Evolutionary conservation across 257 asterid genomes (phyloP).

Genomic region (Solanum sparsipilum): DNA sequence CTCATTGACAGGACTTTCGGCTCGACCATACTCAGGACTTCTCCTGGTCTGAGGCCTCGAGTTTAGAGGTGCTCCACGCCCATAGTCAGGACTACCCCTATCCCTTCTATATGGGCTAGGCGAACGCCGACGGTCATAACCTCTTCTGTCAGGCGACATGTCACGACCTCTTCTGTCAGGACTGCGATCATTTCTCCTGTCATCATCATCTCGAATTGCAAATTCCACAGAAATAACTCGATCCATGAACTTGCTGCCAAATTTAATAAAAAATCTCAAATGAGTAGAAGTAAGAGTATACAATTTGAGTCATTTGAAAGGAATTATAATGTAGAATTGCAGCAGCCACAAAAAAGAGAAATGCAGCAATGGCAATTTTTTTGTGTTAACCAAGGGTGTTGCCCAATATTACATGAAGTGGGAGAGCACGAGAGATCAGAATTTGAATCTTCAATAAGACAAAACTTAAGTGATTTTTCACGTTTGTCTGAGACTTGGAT

Average conservation of each 20-base stretch:
- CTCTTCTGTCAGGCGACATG: conserved; percentile 45
- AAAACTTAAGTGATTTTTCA: not conserved
- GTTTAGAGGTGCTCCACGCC: conserved; percentile 60
- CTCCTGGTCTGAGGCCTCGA: conserved; percentile 48
- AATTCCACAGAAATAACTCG: conserved; percentile 80
- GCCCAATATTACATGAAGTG: not conserved
- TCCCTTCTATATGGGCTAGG: conserved; percentile 69
- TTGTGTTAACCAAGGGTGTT: not conserved
- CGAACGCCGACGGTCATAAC: conserved; percentile 58
- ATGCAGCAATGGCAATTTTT: not conserved
- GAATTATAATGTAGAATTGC: not conserved
- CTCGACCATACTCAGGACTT: conserved; percentile 53
- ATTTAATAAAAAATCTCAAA: not conserved
- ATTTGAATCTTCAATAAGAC: not conserved
- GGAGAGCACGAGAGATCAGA: not conserved
- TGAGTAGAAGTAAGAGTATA: not conserved
- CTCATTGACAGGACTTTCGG: conserved; percentile 44
- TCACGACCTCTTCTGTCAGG: conserved; percentile 81
- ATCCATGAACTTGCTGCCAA: conserved; percentile 78
- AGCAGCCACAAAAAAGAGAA: not conserved
- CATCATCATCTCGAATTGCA: conserved; percentile 74
- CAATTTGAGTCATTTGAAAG: not conserved
- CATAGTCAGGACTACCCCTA: conserved; percentile 92
- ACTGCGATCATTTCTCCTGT: conserved; percentile 57
- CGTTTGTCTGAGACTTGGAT: not conserved